Base-by-base conservation (phyloP, 805 yeast species). In the Cyberlindnera samutprakarnensis region DNA sequence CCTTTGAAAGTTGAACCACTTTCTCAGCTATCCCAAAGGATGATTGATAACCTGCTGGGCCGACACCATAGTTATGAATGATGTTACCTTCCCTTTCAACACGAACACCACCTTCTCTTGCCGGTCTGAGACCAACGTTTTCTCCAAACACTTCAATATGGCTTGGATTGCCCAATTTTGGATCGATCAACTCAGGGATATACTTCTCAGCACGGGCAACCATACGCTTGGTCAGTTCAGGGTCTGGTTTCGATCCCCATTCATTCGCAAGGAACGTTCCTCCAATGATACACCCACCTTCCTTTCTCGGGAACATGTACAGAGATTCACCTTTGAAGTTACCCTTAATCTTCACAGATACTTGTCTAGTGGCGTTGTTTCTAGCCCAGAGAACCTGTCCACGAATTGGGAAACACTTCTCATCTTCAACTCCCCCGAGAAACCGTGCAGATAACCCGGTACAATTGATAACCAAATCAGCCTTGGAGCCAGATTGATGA, bases 11-110 rank as follows among this genome's bases (percentile, higher is more conserved):
- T 30, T 42, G 35, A 13, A 65, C 61, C 4, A 71, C 73, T 37
- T 56, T 59, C n/a, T 47, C 43, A 20, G 82, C 74, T 51, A 75
- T 64, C 2, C 86, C 88, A 38, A 68, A 71, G 3, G 84, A 78
- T 4, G 79, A 67, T 59, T 84, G 94, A 54, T 72, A 81, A 0
- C 92, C 92, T 16, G 83, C 73, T 19, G 86, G 86, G 7, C 75
- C 84, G 19, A 84, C 81, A 2, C 86, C 85, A 50, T 78, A 78
- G 45, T 70, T 72, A 51, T 78, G 86, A 16, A 78, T 64, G 15
- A 78, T 52, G 10, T 47, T 47, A 4, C 51, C 51, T 19, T 61
- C 67, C 27, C 59, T 44, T 39, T 69, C 74, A 5, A 77, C 52
- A 39, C 80, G 63, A 6, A 70, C 64, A 12, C 87, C 87, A 7